Percentiles rank a stretch among this genome's conserved stretches.
These are phyloP conservation scores for Globisporangium radiosum DNA, from an alignment of 352 stramenopile genomes.

Conservation along the genomic window DNA sequence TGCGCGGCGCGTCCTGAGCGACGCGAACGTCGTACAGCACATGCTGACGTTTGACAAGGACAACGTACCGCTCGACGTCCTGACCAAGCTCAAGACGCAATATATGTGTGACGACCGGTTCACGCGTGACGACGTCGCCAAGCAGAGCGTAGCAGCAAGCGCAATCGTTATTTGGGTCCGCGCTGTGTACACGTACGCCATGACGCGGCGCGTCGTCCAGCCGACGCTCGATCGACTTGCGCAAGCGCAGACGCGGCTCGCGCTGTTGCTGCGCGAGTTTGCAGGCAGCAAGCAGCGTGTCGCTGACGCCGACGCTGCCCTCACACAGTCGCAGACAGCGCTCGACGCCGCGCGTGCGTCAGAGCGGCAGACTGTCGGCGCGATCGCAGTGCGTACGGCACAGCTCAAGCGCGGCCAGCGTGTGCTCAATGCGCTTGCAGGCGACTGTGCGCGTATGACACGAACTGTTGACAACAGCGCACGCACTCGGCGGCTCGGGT, in stretches of 20 bases:
- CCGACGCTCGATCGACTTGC: constrained; percentile 65
- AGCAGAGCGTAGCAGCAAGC: constrained; percentile 67
- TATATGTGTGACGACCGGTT: constrained; percentile 56
- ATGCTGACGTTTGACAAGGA: constrained; percentile 76
- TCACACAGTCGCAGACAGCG: constrained; percentile 15
- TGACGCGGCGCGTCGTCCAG: constrained; percentile 36
- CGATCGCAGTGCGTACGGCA: constrained; percentile 28
- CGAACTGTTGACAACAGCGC: constrained; percentile 8
- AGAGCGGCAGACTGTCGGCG: constrained; percentile 21
- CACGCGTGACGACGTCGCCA: constrained; percentile 59
- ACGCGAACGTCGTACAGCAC: constrained; percentile 63
- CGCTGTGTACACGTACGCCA: constrained; percentile 61
- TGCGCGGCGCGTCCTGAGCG: constrained; percentile 46
- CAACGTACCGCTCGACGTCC: constrained; percentile 28
- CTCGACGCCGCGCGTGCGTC: constrained; percentile 20
- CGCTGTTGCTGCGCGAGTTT: constrained; percentile 56
- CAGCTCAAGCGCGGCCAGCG: constrained; percentile 23
- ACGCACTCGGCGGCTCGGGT: constrained; percentile 16
- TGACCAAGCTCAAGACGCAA: constrained; percentile 33
- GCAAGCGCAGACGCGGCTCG: constrained; percentile 40
- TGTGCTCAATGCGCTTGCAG: constrained; percentile 27
- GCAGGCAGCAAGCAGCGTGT: constrained; percentile 63
- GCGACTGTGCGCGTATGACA: constrained; percentile 25
- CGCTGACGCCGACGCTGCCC: constrained; percentile 30
- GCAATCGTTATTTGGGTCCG: constrained; percentile 75